Evolutionary conservation across 306 rosid genomes (phyloP).

Genomic region (Vigna radiata): DNA sequence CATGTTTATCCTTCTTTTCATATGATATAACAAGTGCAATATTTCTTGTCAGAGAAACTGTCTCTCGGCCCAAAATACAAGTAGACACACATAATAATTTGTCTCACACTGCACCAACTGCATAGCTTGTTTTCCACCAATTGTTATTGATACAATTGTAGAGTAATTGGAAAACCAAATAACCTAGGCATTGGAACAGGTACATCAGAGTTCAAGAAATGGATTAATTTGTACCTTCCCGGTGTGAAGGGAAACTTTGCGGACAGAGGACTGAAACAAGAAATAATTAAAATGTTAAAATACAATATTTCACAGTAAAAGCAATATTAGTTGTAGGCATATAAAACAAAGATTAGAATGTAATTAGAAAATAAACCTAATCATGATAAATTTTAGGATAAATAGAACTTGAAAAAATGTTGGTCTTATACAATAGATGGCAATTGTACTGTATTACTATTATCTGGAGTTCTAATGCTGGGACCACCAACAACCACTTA

Average conservation of each 20-base stretch:
- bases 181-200: not conserved
- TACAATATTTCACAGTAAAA: constrained; percentile 18
- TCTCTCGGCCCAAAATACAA: not conserved
- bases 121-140: not conserved
- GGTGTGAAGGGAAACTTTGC: constrained; percentile 79
- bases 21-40: not conserved
- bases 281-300: constrained; percentile 35
- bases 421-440: not conserved
- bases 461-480: not conserved
- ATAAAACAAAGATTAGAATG: constrained; percentile 31
- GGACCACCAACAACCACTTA: not conserved
- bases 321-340: not conserved
- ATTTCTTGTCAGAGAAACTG: not conserved
- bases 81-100: not conserved
- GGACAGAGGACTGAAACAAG: constrained; percentile 84
- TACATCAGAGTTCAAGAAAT: constrained; percentile 38
- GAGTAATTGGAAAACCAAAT: constrained; percentile 25
- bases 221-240: constrained; percentile 70
- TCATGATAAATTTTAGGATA: constrained; percentile 13
- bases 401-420: not conserved
- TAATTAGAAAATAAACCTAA: constrained; percentile 10
- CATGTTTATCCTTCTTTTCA: not conserved
- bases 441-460: not conserved
- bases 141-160: not conserved
- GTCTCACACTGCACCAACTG: not conserved